Base-by-base conservation (phyloP, 805 yeast genomes). In the Wickerhamomyces rabaulensis region DNA sequence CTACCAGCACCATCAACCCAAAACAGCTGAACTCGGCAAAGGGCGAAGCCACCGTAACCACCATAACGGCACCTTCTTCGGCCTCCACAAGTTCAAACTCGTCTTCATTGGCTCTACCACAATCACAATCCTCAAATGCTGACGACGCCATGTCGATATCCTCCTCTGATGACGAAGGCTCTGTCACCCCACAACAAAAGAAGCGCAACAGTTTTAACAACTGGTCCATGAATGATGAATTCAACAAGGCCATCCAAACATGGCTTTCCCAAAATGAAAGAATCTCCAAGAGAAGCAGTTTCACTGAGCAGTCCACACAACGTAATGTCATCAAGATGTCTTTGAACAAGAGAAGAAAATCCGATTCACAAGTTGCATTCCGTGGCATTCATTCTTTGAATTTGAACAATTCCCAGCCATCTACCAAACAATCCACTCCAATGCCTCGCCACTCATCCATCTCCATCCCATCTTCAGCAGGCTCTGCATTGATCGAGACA, bases 161-260 rank as follows among this genome's bases (percentile, higher is more conserved):
- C 6, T 50, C 53, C 1, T 4, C 40, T 4, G 49, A 48, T 7
- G 49, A 36, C 20, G 41, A 42, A 20, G 41, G 31, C 22, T 26
- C 37, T 4, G 44, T 40, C 9, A 20, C 25, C 12, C 33, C 35
- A 16, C 15, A 20, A 31, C 15, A 37, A 37, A n/a, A 17, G 36
- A 17, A 41, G 20, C 33, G 38, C 40, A 16, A 9, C 40, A 7
- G 20, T 26, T 19, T 20, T 19, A 37, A 35, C 20, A 48, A 50
- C 20, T 59, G 64, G 62, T 44, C 51, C 9, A 58, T 54, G 55
- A 56, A 55, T 46, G 63, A 54, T 19, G 64, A 62, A 41, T 53
- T 59, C 16, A 53, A 60, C 23, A 45, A 52, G 27, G 63, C 61
- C 6, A 58, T 62, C 12, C 53, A 54, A 3, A 50, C 48, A 12